Evolutionary conservation across 2,329 filamentous ascomycete genomes (phyloP).

Genomic region (Thyridium curvatum): DNA sequence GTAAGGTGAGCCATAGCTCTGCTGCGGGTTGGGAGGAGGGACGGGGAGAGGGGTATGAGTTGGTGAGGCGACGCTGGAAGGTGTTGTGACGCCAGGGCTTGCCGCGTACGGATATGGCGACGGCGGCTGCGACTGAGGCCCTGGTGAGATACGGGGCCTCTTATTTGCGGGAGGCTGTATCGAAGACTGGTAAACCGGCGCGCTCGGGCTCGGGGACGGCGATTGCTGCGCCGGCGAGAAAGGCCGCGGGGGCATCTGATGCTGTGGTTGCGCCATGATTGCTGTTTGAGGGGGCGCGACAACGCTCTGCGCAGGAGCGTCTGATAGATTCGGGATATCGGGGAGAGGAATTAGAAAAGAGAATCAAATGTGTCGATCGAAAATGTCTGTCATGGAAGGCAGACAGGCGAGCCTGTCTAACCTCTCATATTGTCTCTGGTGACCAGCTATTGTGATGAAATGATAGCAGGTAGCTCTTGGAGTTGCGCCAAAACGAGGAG

Average conservation of each 20-base stretch:
- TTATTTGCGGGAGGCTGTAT: constrained; percentile 14
- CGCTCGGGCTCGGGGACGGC: constrained; percentile 9
- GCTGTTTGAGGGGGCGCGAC: constrained; percentile 1
- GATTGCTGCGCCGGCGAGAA: constrained; percentile 18
- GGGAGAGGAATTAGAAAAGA: background rate
- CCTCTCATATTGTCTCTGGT: constrained; percentile 19
- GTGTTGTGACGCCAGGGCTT: constrained; percentile 7
- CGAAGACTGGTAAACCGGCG: constrained; percentile 9
- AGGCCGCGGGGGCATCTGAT: constrained; percentile 26
- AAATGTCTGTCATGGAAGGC: constrained; percentile 11
- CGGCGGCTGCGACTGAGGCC: constrained; percentile 5
- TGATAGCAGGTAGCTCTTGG: too few species aligned
- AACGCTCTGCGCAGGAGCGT: background rate
- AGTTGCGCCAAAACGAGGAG: constrained; percentile 13
- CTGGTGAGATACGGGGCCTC: constrained; percentile 10
- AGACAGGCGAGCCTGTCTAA: constrained; percentile 45
- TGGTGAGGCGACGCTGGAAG: constrained; percentile 5
- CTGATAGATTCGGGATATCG: background rate
- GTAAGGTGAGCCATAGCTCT: too few species aligned
- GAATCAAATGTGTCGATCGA: constrained; percentile 1
- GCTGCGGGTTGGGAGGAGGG: too few species aligned
- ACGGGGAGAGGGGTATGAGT: too few species aligned
- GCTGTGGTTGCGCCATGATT: constrained; percentile 55
- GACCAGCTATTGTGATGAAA: too few species aligned
- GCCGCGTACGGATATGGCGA: constrained; percentile 20